A percentile compares a stretch with the other conserved stretches of the same genome.
Conservation (phyloP, 805 yeast genomes). For the Candida caryicola region DNA sequence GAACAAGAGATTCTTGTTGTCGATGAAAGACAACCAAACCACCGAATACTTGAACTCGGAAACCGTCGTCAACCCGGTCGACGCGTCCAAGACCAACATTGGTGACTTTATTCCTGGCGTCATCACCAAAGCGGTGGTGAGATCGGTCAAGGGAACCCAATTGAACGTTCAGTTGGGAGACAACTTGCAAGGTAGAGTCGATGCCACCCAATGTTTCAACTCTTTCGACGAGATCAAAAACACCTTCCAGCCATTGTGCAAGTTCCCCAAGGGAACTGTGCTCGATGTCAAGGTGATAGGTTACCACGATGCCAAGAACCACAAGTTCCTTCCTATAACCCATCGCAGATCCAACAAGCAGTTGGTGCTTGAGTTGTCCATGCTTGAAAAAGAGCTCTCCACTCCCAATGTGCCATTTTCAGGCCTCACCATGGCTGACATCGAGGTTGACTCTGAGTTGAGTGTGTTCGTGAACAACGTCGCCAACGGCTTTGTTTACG, state of each 20-base stretch:
- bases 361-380: conserved; percentile 62
- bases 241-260: conserved; percentile 53
- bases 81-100: conserved; percentile 43
- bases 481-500: conserved; percentile 61
- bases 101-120: conserved; percentile 60
- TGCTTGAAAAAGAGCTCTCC: conserved; percentile 42
- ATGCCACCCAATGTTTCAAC: conserved; percentile 67
- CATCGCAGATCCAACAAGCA: conserved; percentile 52
- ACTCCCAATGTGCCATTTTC: conserved; percentile 21
- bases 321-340: conserved; percentile 63
- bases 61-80: conserved; percentile 57
- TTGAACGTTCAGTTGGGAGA: conserved; percentile 74
- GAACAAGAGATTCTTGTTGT: conserved; percentile 65
- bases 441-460: conserved; percentile 49
- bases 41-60: conserved; percentile 22
- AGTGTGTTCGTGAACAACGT: conserved; percentile 65
- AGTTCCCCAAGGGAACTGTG: conserved; percentile 56
- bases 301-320: conserved; percentile 66
- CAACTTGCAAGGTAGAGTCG: conserved; percentile 75
- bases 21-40: conserved; percentile 44
- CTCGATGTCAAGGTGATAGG: conserved; percentile 72
- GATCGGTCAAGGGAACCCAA: conserved; percentile 66
- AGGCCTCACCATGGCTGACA: conserved; percentile 38
- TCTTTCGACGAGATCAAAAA: conserved; percentile 53
- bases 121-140: conserved; percentile 57